Conservation (phyloP, 179 eudicot species). For the Spinacia oleracea region DNA sequence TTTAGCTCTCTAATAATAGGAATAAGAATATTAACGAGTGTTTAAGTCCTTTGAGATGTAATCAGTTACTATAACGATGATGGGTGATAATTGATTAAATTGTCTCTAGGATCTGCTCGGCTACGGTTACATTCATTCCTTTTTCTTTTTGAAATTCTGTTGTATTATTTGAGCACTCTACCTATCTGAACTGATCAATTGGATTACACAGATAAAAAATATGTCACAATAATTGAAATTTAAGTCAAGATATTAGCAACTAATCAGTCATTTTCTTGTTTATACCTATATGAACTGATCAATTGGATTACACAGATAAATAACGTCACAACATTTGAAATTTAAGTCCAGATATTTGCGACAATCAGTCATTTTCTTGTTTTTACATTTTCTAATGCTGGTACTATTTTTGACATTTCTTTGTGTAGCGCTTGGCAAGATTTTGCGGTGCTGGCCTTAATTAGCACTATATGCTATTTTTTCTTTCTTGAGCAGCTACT, state of each 20-base stretch:
- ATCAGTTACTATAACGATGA: no score
- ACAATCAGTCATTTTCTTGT: not conserved
- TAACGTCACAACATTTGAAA: not conserved
- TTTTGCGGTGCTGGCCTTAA: constrained; percentile 73
- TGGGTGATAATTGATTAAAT: not conserved
- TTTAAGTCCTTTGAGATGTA: no score
- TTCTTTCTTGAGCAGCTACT: constrained; percentile 87
- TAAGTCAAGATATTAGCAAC: not conserved
- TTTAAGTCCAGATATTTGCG: not conserved
- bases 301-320: not conserved
- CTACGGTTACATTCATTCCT: not conserved
- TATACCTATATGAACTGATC: not conserved
- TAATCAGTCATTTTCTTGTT: not conserved
- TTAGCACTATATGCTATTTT: constrained; percentile 87
- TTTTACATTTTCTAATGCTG: not conserved
- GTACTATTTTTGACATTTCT: not conserved
- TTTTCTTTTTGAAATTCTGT: not conserved
- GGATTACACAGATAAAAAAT: not conserved
- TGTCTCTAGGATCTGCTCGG: not conserved
- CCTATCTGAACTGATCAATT: not conserved
- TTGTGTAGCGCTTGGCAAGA: constrained; percentile 82
- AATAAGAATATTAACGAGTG: no score
- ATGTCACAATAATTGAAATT: not conserved
- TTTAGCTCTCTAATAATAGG: not conserved
- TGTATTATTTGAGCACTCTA: not conserved